These are phyloP conservation scores for Sugiyamaella qingdaonensis DNA, from an alignment of 805 yeast genomes.

Conservation along the genomic window DNA sequence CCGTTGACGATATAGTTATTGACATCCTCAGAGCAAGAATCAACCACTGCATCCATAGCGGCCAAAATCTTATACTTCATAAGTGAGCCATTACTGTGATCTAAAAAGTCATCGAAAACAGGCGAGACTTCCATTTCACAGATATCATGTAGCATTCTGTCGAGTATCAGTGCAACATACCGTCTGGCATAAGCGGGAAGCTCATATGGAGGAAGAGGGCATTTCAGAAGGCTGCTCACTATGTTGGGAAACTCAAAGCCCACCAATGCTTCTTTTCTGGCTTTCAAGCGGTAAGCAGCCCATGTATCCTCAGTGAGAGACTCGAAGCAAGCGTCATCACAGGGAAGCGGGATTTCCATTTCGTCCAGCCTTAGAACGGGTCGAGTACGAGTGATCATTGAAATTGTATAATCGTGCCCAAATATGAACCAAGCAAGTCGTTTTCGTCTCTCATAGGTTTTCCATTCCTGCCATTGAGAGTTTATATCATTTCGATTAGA, in stretches of 20 bases:
- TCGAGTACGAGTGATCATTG: constrained; percentile 6
- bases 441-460: constrained; percentile 2
- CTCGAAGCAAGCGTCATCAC: constrained; percentile 7
- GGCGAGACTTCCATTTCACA: constrained; percentile 7
- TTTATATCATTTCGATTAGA: background rate
- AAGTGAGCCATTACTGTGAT: background rate
- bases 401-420: constrained; percentile 8
- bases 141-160: constrained; percentile 9
- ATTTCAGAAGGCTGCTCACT: background rate
- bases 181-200: constrained; percentile 8
- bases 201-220: constrained; percentile 7
- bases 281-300: constrained; percentile 1
- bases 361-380: constrained; percentile 6
- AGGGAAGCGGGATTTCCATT: constrained; percentile 8
- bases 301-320: constrained; percentile 4
- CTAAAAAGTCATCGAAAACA: constrained; percentile 3
- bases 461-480: constrained; percentile 6
- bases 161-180: constrained; percentile 6
- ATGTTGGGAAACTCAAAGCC: background rate
- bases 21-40: constrained; percentile 3
- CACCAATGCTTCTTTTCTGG: background rate
- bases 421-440: constrained; percentile 8
- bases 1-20: constrained; percentile 4
- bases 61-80: constrained; percentile 5
- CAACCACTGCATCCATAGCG: constrained; percentile 6